Conservation (phyloP, 2,329 filamentous ascomycete genomes). For the Xenoacremonium recifei region DNA sequence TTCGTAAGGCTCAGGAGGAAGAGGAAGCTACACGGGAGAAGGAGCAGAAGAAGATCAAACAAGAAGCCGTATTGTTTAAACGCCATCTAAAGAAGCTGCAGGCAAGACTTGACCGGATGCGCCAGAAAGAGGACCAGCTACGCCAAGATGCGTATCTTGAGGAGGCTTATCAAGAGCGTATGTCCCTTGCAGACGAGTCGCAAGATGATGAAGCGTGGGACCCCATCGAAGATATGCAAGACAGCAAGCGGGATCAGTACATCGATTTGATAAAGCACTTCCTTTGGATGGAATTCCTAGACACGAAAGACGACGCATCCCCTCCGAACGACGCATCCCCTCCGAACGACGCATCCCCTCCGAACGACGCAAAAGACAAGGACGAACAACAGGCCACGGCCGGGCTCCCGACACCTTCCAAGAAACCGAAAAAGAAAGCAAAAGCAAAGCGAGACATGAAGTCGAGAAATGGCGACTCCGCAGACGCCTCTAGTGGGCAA, state of each 20-base stretch:
- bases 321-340: background rate
- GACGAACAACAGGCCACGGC: background rate
- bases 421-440: slow-evolving; percentile 17
- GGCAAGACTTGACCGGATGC: slow-evolving; percentile 12
- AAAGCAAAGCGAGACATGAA: slow-evolving; percentile 9
- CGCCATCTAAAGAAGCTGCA: slow-evolving; percentile 24
- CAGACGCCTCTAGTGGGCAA: slow-evolving; percentile 7
- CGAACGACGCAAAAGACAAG: background rate
- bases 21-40: slow-evolving; percentile 24
- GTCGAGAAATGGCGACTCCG: background rate
- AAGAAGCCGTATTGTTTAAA: slow-evolving; percentile 27
- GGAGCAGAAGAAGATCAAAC: slow-evolving; percentile 28
- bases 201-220: slow-evolving; percentile 26
- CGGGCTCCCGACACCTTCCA: slow-evolving; percentile 4
- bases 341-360: background rate
- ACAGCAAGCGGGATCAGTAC: slow-evolving; percentile 22
- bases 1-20: slow-evolving; percentile 19
- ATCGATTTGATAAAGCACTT: slow-evolving; percentile 29
- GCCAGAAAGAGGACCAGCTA: slow-evolving; percentile 23
- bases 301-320: no score
- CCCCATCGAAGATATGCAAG: slow-evolving; percentile 24
- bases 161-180: slow-evolving; percentile 21
- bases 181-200: slow-evolving; percentile 15
- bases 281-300: slow-evolving; percentile 29
- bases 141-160: slow-evolving; percentile 29